Evolutionary conservation across 163 green algal species (phyloP), one percentile per base, ranked within the genome.

Genomic region (Chlamydomonas reinhardtii): DNA sequence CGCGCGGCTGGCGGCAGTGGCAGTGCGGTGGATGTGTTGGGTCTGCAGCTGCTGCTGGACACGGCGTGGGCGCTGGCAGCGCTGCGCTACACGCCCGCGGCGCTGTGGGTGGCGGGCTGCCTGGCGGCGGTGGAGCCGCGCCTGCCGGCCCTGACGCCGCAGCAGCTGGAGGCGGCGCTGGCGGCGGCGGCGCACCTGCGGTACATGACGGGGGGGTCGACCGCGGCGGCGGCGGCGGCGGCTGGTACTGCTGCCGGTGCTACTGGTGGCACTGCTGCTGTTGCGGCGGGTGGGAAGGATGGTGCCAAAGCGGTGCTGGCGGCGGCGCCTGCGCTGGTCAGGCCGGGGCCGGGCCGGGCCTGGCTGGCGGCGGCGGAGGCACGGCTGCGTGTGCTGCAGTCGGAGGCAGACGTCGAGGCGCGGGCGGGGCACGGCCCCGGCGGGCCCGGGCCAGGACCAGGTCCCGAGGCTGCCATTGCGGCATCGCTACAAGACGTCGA

Each of bases 11-110:
- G 24, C 69, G 69, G 27, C 69, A 32, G 69, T 19, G 24, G 11
- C 17, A 86, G 32, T 35, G 69, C 69, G n/a, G 19, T 62, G 14
- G 22, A 22, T 12, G 69, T 78, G 34, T 54, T 78, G 34, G 69
- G 70, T 12, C 69, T 79, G 68, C 79, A 70, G 54, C 27, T 86
- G 69, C 54, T 78, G 32, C 69, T 86, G 15, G 56, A 54, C 32
- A 52, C 27, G 14, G n/a, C 72, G 14, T 86, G 79, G 79, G 69
- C 79, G 25, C 54, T 86, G 25, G 69, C 79, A 16, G 32, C 31
- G 25, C 79, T 86, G 34, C 68, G 79, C 15, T 20, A 86, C 79
- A 56, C 52, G 19, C 79, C 79, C 29, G 79, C 79, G 32, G 79
- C 69, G 43, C 79, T 70, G 5, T 86, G 79, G 79, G 79, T 78